phyloP scores from a whole-genome alignment of 768 basidiomycete genomes.

The Trametes punicea region DNA sequence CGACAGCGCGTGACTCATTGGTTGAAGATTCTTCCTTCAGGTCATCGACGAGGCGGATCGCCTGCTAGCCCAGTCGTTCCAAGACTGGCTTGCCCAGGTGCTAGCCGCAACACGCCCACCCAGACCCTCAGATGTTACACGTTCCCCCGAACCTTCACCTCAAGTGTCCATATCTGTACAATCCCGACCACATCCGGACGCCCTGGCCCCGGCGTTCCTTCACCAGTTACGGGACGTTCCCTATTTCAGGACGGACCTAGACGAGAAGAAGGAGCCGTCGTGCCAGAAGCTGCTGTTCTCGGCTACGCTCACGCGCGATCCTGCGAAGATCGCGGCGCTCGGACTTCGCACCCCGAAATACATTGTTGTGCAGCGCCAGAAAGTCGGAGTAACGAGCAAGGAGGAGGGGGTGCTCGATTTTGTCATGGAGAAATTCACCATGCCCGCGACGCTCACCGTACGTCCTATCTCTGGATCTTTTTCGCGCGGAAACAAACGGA shows the following conservation, averaged over 20 bases:
- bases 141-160: not conserved
- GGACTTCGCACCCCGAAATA: constrained; percentile 80
- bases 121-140: constrained; percentile 4
- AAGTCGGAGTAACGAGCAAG: constrained; percentile 30
- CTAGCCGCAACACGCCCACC: constrained; percentile 64
- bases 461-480: constrained; percentile 22
- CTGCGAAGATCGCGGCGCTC: constrained; percentile 85
- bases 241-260: constrained; percentile 44
- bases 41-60: constrained; percentile 98
- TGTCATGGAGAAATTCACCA: constrained; percentile 72
- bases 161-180: not conserved
- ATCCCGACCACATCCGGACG: constrained; percentile 40
- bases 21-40: constrained; percentile 37
- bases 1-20: too few species aligned
- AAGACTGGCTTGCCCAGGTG: constrained; percentile 89
- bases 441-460: constrained; percentile 77
- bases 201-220: constrained; percentile 60
- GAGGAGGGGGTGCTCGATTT: constrained; percentile 46
- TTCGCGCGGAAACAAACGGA: too few species aligned
- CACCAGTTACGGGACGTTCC: constrained; percentile 39
- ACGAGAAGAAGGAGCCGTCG: constrained; percentile 56
- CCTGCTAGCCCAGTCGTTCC: constrained; percentile 92
- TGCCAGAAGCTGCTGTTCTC: constrained; percentile 97
- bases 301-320: constrained; percentile 92
- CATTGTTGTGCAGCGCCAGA: constrained; percentile 71